Conservation (phyloP, 352 stramenopile species). For the Globisporangium cystogenes region DNA sequence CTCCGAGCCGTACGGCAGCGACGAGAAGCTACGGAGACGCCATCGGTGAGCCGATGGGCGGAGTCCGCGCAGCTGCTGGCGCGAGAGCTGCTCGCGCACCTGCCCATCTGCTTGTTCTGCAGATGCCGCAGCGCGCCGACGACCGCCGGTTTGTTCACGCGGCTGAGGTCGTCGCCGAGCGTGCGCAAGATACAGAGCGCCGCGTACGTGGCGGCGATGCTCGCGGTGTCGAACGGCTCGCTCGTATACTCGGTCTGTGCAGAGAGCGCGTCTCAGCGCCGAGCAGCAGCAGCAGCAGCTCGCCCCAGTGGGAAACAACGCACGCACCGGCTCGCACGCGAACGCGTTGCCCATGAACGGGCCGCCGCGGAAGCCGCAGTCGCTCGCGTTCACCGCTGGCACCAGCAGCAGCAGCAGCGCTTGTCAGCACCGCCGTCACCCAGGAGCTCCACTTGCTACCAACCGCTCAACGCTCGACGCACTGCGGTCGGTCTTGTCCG, state of each 20-base stretch:
- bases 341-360: slow-evolving; percentile 64
- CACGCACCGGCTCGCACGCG: slow-evolving; percentile 25
- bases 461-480: slow-evolving; percentile 3
- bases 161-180: slow-evolving; percentile 74
- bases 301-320: neutral
- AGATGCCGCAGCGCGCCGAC: slow-evolving; percentile 51
- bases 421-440: neutral
- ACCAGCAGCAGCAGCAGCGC: neutral
- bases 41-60: neutral
- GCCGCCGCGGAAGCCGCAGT: slow-evolving; percentile 74
- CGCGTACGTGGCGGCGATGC: slow-evolving; percentile 83
- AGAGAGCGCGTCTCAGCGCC: neutral
- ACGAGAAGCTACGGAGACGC: slow-evolving; percentile 49
- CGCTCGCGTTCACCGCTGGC: slow-evolving; percentile 51
- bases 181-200: slow-evolving; percentile 81
- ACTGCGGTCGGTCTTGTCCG: slow-evolving; percentile 57
- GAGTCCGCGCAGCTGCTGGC: neutral
- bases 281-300: neutral
- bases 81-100: slow-evolving; percentile 19
- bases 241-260: slow-evolving; percentile 53
- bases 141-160: slow-evolving; percentile 70
- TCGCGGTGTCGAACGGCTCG: slow-evolving; percentile 73
- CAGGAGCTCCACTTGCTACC: neutral
- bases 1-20: slow-evolving; percentile 63
- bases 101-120: slow-evolving; percentile 70